phyloP scores from a whole-genome alignment of 2,329 filamentous ascomycete species.

The Pseudogymnoascus sp. region DNA sequence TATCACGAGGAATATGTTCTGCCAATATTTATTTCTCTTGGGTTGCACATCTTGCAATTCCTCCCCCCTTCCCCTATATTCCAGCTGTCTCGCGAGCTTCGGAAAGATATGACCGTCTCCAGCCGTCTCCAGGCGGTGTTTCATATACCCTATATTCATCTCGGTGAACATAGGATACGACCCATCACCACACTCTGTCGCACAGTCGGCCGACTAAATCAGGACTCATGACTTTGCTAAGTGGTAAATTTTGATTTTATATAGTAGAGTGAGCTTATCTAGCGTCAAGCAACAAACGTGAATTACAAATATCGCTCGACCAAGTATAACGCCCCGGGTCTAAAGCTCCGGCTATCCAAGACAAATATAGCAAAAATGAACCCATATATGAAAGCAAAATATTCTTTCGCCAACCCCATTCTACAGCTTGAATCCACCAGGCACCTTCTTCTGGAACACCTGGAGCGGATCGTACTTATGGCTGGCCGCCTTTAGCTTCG shows the following conservation, averaged over 20 bases:
- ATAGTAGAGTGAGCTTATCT: not conserved
- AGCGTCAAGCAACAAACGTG: not conserved
- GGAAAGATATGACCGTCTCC: not conserved
- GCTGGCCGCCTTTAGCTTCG: constrained; percentile 28
- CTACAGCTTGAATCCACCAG: constrained; percentile 18
- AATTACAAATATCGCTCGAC: not conserved
- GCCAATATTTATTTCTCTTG: not conserved
- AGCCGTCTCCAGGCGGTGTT: not conserved
- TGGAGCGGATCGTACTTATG: constrained; percentile 34
- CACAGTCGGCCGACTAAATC: not conserved
- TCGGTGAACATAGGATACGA: not conserved
- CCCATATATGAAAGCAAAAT: not conserved
- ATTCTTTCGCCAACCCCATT: not conserved
- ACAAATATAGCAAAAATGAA: not conserved
- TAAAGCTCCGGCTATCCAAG: not conserved
- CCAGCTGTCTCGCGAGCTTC: not conserved
- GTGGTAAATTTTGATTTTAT: not conserved
- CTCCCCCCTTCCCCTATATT: not conserved
- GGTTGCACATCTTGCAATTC: not conserved
- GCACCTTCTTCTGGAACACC: constrained; percentile 31
- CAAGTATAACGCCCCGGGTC: not conserved
- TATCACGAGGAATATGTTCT: not conserved
- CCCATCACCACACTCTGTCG: not conserved
- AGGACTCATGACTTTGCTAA: not conserved
- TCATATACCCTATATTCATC: not conserved